Conservation (phyloP, 140 eudicot genomes). For the Flaveria floridana region DNA sequence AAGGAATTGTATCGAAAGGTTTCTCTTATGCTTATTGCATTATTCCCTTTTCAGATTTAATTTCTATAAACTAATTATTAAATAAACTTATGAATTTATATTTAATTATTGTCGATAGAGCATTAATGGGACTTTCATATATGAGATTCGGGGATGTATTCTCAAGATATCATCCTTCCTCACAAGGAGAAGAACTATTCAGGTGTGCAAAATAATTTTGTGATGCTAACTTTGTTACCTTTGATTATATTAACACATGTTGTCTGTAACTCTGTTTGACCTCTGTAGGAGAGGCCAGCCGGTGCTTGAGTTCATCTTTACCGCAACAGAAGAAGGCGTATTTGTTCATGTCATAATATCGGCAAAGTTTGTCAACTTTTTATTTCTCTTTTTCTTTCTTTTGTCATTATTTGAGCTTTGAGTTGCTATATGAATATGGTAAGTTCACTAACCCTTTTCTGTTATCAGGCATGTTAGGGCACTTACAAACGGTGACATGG, state of each 20-base stretch:
- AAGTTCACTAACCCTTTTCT: conserved; percentile 16
- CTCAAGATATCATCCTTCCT: conserved; percentile 71
- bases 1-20: conserved; percentile 93
- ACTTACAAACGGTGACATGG: conserved; percentile 74
- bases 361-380: conserved; percentile 67
- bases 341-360: conserved; percentile 87
- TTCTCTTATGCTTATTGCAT: conserved; percentile 19
- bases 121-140: conserved; percentile 74
- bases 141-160: conserved; percentile 93
- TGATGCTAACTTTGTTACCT: conserved; percentile 4
- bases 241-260: conserved; percentile 5
- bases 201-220: conserved; percentile 45
- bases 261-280: neutral
- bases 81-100: neutral
- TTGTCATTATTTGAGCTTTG: conserved; percentile 2
- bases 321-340: conserved; percentile 88
- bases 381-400: neutral
- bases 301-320: conserved; percentile 78
- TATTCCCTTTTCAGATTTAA: neutral
- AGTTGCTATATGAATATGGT: conserved; percentile 1
- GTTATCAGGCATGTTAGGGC: conserved; percentile 83
- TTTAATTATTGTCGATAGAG: conserved; percentile 44
- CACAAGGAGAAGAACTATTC: conserved; percentile 84
- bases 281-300: conserved; percentile 88
- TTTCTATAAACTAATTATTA: neutral